Evolutionary conservation across 2,329 filamentous ascomycete species (phyloP).

Genomic region (Cladosporium oxysporum): DNA sequence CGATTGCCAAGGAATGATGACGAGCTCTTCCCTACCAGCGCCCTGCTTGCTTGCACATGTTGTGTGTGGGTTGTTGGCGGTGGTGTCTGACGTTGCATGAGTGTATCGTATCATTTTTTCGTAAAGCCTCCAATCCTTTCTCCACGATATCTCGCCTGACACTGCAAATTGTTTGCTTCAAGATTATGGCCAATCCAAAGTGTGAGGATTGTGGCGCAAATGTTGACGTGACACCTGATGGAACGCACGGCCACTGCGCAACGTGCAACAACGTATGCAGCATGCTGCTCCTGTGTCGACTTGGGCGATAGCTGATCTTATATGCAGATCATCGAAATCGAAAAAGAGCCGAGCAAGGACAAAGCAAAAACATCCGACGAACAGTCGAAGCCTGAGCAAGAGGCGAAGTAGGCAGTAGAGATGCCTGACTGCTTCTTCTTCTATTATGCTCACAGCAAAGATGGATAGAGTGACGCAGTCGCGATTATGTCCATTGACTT

Average conservation of each 20-base stretch:
- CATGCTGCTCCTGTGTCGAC: conserved; percentile 1
- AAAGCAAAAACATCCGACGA: not conserved
- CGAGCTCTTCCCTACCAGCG: not conserved
- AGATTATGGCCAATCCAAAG: conserved; percentile 2
- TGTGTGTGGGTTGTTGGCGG: not conserved
- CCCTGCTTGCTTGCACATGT: not conserved
- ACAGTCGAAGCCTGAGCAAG: not conserved
- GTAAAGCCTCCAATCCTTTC: not conserved
- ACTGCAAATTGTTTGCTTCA: conserved; percentile 9
- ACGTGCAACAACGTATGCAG: conserved; percentile 16
- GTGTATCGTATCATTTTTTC: not conserved
- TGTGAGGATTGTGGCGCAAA: conserved; percentile 10
- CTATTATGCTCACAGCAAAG: not conserved
- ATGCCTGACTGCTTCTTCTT: not conserved
- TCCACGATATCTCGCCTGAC: not conserved
- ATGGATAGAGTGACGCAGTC: not conserved
- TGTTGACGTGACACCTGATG: conserved; percentile 12
- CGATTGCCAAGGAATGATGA: not conserved
- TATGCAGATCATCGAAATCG: conserved; percentile 5
- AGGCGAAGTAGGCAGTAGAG: not conserved
- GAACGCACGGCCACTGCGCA: conserved; percentile 15
- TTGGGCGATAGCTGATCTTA: not conserved
- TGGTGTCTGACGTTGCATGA: conserved; percentile 11
- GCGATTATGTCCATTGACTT: too few relatives aligned
- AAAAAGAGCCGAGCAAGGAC: not conserved